Evolutionary conservation across 371 early-diverging fungal species (phyloP).

Genomic region (Mortierella polycephala): DNA sequence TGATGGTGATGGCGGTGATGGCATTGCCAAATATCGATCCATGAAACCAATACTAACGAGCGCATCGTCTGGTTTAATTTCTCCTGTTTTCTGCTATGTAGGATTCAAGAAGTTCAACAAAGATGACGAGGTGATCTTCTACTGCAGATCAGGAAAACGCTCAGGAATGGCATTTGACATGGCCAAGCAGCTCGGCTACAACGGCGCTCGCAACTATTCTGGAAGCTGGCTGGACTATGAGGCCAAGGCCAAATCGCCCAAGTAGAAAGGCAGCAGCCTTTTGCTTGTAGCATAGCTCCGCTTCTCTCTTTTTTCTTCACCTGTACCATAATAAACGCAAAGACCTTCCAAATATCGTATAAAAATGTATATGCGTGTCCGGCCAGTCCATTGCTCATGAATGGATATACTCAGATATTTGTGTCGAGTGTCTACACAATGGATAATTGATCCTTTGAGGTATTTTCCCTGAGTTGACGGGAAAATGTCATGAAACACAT

Average conservation of each 20-base stretch:
- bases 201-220: conserved; percentile 60
- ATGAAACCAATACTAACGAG: no score
- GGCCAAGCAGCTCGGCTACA: conserved; percentile 56
- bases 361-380: background rate
- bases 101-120: conserved; percentile 48
- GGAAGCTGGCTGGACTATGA: conserved; percentile 67
- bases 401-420: background rate
- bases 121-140: conserved; percentile 61
- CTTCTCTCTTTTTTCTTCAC: background rate
- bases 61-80: background rate
- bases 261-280: background rate
- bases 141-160: conserved; percentile 63
- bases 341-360: no score
- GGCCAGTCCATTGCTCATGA: background rate
- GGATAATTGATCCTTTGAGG: no score
- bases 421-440: no score
- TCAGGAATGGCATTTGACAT: conserved; percentile 60
- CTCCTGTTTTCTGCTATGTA: conserved; percentile 3
- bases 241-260: conserved; percentile 30
- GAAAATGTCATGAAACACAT: no score
- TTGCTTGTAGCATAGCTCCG: background rate
- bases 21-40: no score
- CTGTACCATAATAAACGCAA: background rate
- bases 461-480: no score
- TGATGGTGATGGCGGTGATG: no score